Base-by-base conservation (phyloP, 176 grass and related monocot genomes). In the Rhipidocladum racemiflorum region DNA sequence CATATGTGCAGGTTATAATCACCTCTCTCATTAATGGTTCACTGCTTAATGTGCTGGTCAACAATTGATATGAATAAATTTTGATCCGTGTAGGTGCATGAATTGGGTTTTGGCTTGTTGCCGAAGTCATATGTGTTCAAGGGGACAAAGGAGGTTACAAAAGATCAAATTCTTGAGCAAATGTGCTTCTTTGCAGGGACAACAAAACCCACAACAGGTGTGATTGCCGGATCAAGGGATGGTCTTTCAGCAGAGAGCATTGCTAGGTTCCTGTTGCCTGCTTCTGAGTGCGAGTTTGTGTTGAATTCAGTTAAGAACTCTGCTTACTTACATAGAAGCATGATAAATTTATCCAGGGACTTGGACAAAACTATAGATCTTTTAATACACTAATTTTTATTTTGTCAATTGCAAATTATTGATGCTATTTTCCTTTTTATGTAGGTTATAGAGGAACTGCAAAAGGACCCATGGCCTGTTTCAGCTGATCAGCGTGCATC, bases 101-200 rank as follows among this genome's bases (percentile, higher is more conserved):
- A 97, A 74, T 81, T 97, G 55, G 95, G 95, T 65, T 97, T 97
- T 78, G 90, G 90, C 17, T 90, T 92, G 85, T 78, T 92, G 83
- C 92, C 92, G 3, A 97, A 97, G 71, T 97, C 92, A 69, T 94
- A 94, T 80, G 88, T 97, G 25, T 97, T 97, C 84, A 97, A 92
- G 79, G 95, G 92, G 59, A 91, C 86, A 24, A 97, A 92, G 54
- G 95, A 97, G 68, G 81, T 92, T 39, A 94, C 88, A 27, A 97
- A 97, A 78, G 95, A 97, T 50, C 90, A 97, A 87, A 76, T 97
- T 80, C 63, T 97, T 70, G 95, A 97, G n/a, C 84, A 94, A 89
- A 92, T 97, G 95, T 71, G 90, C 57, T 94, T 97, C 81, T 94
- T 94, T 86, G 65, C 78, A 64, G 80, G 90, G 60, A 94, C 80